Evolutionary conservation across 768 basidiomycete species (phyloP), one percentile per base, ranked within the genome.

Genomic region (Agaricus sinodeliciosus): DNA sequence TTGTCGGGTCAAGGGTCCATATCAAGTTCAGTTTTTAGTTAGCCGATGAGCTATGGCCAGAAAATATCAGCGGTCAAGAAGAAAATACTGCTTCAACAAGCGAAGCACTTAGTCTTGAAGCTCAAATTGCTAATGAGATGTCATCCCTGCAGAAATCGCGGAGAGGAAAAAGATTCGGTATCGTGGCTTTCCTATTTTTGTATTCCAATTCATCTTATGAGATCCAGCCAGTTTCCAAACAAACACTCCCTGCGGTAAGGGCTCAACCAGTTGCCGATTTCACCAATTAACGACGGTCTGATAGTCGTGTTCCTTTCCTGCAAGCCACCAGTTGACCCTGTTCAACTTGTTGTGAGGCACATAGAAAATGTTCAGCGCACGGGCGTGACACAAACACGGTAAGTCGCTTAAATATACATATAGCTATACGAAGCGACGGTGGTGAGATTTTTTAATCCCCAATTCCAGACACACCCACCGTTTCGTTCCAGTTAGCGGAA

Each of bases 221-320:
- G 26, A 34, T 42, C 11, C 56, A 93, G 90, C 69, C 4, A 92
- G 82, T 61, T 89, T 85, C 57, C 80, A 81, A 60, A 90, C 88
- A 3, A 84, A 87, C 61, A 91, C 89, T 0, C 78, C 82, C 40
- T 93, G 90, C 52, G 81, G 90, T 91, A 64, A 35, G 76, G 57
- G 22, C 40, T 28, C 15, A 31, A 45, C 48, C 19, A 45, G 11
- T 27, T 0, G 31, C 49, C 43, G 34, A 50, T 7, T 22, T 50
- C 51, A 22, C 52, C 34, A 41, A 45, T 49, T 35, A 11, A 45
- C 34, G 43, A 16, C 8, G 40, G 35, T 59, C 28, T 39, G 57
- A 19, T 51, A 92, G 90, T 90, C 12, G 69, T 89, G 25, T 90
- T 90, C 64, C 85, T 93, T 42, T 84, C 87, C 9, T 91, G 87